A percentile compares a stretch with the other conserved stretches of the same genome.
Evolutionary conservation across 768 basidiomycete species (phyloP).

Genomic region (Panellus pusillus): DNA sequence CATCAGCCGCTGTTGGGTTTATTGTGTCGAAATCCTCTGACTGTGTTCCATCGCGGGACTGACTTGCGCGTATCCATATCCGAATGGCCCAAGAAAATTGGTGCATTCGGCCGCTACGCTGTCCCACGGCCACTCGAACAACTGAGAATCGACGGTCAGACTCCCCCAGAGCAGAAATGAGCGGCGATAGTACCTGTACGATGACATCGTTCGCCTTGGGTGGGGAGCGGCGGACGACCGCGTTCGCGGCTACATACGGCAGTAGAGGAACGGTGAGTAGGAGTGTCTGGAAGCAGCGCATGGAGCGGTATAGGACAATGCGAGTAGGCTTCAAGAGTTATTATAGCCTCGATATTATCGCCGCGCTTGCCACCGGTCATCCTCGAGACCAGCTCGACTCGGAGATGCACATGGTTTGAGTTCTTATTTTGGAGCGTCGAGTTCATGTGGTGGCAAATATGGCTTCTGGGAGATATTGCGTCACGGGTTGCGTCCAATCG

Average conservation of each 20-base stretch:
- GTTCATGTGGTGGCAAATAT: too few species aligned
- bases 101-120: constrained; percentile 45
- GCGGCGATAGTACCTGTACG: constrained; percentile 10
- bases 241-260: constrained; percentile 10
- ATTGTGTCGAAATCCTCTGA: constrained; percentile 1
- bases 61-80: constrained; percentile 39
- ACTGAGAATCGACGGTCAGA: constrained; percentile 9
- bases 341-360: neutral
- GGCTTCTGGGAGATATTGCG: too few species aligned
- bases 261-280: constrained; percentile 4
- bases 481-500: too few species aligned
- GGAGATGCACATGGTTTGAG: constrained; percentile 15
- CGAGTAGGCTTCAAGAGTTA: constrained; percentile 2
- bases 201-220: constrained; percentile 12
- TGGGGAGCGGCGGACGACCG: constrained; percentile 10
- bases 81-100: constrained; percentile 42
- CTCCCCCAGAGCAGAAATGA: constrained; percentile 2
- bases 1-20: neutral
- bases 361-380: neutral
- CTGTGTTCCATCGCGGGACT: constrained; percentile 18
- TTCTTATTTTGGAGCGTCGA: too few species aligned
- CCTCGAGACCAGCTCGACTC: neutral
- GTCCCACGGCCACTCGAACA: constrained; percentile 23
- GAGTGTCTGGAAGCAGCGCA: constrained; percentile 5
- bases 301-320: neutral